Conservation (phyloP, 1,284 basidiomycete species). For the Cryptococcus wingfieldii region DNA sequence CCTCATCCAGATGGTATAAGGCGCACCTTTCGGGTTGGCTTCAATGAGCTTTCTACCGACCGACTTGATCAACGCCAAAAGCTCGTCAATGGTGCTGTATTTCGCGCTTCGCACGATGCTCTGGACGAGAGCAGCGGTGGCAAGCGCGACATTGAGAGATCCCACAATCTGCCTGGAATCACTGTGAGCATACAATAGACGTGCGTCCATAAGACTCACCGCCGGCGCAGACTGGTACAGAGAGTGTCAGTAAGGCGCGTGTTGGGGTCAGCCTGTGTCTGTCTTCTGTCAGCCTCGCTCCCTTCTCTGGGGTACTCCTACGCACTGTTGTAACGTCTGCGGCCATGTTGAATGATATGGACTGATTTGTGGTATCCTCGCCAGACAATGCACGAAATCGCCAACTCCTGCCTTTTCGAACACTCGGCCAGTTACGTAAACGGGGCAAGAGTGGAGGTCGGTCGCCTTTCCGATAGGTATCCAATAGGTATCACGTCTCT, state of each 20-base stretch:
- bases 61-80: constrained; percentile 72
- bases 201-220: constrained; percentile 52
- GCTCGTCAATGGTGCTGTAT: constrained; percentile 81
- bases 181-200: constrained; percentile 1
- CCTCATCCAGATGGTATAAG: not conserved
- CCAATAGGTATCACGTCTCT: too few relatives aligned
- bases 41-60: constrained; percentile 77
- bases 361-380: too few relatives aligned
- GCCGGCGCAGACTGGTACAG: constrained; percentile 61
- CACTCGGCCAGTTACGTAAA: too few relatives aligned
- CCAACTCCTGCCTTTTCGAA: not conserved
- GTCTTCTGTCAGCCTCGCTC: not conserved
- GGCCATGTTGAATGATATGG: constrained; percentile 1
- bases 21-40: constrained; percentile 87
- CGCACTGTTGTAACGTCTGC: constrained; percentile 4
- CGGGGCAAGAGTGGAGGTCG: too few relatives aligned
- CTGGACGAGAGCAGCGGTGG: constrained; percentile 80
- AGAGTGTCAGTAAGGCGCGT: constrained; percentile 60
- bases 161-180: constrained; percentile 69
- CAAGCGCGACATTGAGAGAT: constrained; percentile 78
- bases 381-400: not conserved
- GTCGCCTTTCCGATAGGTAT: too few relatives aligned
- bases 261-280: constrained; percentile 31
- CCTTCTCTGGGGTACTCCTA: not conserved
- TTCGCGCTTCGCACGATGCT: constrained; percentile 82